phyloP scores from a whole-genome alignment of 2,329 filamentous ascomycete genomes.

The Arthroderma uncinatum region DNA sequence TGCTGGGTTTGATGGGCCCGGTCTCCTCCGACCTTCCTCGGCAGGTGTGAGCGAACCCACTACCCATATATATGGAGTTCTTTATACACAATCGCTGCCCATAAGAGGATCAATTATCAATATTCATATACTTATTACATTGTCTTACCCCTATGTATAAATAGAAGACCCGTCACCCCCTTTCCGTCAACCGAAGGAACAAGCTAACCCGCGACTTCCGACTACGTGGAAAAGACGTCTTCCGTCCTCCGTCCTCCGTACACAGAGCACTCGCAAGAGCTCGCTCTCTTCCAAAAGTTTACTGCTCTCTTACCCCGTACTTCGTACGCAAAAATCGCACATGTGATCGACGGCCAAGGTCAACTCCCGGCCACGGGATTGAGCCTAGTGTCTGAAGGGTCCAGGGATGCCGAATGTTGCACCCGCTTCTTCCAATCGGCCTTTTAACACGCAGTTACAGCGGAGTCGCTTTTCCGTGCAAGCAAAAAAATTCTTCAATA shows the following conservation, averaged over 20 bases:
- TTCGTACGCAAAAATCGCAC: too few relatives aligned
- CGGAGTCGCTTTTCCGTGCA: background rate
- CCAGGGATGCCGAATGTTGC: background rate
- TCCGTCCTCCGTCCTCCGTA: too few relatives aligned
- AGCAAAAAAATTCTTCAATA: background rate
- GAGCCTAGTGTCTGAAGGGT: background rate
- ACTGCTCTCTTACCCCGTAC: too few relatives aligned
- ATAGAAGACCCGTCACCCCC: background rate
- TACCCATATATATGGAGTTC: background rate
- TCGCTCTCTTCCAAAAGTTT: too few relatives aligned
- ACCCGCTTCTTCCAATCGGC: background rate
- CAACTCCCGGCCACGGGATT: background rate
- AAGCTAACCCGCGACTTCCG: too few relatives aligned
- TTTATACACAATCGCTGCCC: background rate
- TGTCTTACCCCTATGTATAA: background rate
- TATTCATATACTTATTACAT: background rate
- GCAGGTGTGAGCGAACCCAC: background rate
- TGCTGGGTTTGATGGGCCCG: background rate
- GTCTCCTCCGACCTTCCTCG: background rate
- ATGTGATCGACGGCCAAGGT: background rate
- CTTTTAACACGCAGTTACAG: background rate
- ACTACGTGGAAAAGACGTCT: too few relatives aligned
- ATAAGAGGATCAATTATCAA: background rate
- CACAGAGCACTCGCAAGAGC: too few relatives aligned
- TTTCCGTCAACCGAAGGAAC: background rate